Evolutionary conservation across 768 basidiomycete species (phyloP).

Genomic region (Fomitopsis serialis): DNA sequence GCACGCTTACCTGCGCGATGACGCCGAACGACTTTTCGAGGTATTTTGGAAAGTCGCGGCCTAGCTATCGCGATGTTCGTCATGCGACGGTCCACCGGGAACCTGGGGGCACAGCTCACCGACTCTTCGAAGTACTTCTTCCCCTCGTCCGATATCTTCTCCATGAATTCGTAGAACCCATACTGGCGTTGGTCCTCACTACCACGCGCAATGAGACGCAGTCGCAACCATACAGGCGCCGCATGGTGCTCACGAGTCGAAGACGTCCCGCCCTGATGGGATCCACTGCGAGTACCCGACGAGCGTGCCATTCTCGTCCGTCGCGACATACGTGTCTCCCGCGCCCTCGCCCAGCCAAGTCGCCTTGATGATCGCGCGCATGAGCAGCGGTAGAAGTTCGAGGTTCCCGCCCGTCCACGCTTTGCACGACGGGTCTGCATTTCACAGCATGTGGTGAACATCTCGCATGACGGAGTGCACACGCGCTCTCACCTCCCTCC

Average conservation of each 20-base stretch:
- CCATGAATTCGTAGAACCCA: conserved; percentile 12
- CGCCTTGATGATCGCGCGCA: neutral
- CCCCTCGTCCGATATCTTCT: conserved; percentile 11
- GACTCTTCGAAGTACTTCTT: conserved; percentile 9
- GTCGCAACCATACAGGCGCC: neutral
- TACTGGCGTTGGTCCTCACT: conserved; percentile 13
- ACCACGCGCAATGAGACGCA: neutral
- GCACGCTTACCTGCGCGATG: conserved; percentile 6
- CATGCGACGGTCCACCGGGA: too few species aligned
- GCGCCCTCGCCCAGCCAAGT: neutral
- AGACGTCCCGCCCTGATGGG: conserved; percentile 6
- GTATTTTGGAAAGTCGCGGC: neutral
- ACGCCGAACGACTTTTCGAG: neutral
- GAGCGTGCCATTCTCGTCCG: conserved; percentile 9
- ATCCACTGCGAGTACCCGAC: conserved; percentile 11
- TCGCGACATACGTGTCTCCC: conserved; percentile 8
- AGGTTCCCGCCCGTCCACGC: conserved; percentile 4
- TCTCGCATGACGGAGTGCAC: neutral
- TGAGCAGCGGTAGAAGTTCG: neutral
- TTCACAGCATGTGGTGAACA: neutral
- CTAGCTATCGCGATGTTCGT: neutral
- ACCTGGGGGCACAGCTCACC: conserved; percentile 1
- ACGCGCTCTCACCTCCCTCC: neutral
- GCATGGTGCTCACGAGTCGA: conserved; percentile 6
- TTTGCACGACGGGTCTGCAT: conserved; percentile 1